Percentiles rank a stretch among this genome's conserved stretches.
phyloP scores from a whole-genome alignment of 352 stramenopile species.

The Pythium grandisporangium region DNA sequence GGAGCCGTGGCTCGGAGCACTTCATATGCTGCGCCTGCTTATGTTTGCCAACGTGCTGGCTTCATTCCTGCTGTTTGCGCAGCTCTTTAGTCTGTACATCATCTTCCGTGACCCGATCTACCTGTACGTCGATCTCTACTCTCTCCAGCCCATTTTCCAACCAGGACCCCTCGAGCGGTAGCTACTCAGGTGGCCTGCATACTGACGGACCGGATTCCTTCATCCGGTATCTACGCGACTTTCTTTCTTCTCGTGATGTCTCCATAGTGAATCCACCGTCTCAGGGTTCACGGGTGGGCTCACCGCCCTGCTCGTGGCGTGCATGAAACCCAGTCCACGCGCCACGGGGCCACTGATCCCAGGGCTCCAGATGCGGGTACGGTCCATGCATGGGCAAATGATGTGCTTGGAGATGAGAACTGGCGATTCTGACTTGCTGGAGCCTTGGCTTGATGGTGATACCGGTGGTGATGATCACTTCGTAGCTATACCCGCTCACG shows the following conservation, averaged over 20 bases:
- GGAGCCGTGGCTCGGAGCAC: constrained; percentile 54
- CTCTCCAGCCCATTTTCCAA: no score
- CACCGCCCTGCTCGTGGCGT: constrained; percentile 71
- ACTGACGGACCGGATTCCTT: no score
- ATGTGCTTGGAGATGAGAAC: no score
- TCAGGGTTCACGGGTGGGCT: constrained; percentile 74
- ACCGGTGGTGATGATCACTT: no score
- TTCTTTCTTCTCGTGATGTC: no score
- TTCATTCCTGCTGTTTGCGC: constrained; percentile 65
- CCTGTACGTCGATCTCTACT: constrained; percentile 61
- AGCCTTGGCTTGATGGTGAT: no score
- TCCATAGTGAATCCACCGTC: constrained; percentile 45
- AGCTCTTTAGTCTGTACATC: constrained; percentile 79
- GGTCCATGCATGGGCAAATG: constrained; percentile 6
- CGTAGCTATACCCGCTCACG: constrained; percentile 62
- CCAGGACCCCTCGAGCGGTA: no score
- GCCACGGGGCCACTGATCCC: constrained; percentile 43
- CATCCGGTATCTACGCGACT: no score
- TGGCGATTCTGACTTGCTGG: no score
- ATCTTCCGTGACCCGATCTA: constrained; percentile 71
- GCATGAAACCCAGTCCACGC: constrained; percentile 64
- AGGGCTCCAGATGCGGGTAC: constrained; percentile 53
- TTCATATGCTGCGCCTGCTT: constrained; percentile 57
- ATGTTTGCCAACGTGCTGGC: constrained; percentile 66
- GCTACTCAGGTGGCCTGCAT: no score